These are phyloP conservation scores for Prunus mume DNA, from an alignment of 306 rosid species.

Conservation along the genomic window DNA sequence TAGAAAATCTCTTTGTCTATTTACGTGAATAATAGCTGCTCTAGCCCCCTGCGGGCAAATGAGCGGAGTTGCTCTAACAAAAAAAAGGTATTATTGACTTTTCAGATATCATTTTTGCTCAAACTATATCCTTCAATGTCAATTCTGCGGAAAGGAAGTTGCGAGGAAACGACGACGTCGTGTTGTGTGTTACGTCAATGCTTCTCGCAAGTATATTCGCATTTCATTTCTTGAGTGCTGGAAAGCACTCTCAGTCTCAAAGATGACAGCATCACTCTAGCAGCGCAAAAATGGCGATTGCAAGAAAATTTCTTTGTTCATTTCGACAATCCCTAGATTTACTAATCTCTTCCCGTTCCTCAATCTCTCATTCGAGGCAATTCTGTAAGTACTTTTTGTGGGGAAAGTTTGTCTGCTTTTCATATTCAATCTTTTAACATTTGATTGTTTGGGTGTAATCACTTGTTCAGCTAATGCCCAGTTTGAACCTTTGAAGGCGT, in stretches of 20 bases:
- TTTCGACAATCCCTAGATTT: slow-evolving; percentile 20
- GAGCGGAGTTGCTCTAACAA: no score
- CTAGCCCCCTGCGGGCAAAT: no score
- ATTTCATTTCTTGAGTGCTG: no score
- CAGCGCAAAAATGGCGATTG: slow-evolving; percentile 23
- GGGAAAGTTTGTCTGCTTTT: neutral
- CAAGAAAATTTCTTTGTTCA: slow-evolving; percentile 28
- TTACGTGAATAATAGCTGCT: no score
- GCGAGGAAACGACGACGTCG: no score
- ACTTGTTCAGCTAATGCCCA: slow-evolving; percentile 31
- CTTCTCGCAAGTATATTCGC: no score
- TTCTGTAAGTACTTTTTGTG: slow-evolving; percentile 21
- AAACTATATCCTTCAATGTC: no score
- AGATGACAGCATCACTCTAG: neutral
- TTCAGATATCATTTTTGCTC: no score
- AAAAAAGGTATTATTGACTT: no score
- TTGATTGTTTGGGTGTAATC: slow-evolving; percentile 1
- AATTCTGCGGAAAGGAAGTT: no score
- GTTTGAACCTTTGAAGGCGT: slow-evolving; percentile 22
- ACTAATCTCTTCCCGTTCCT: slow-evolving; percentile 15
- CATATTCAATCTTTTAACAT: neutral
- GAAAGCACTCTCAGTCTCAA: neutral
- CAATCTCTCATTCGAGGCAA: slow-evolving; percentile 21
- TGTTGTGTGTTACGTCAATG: no score
- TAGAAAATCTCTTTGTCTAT: no score